A percentile compares a stretch with the other conserved stretches of the same genome.
Evolutionary conservation across 202 grass and related monocot species (phyloP).

Genomic region (Tripidium arundinaceum): DNA sequence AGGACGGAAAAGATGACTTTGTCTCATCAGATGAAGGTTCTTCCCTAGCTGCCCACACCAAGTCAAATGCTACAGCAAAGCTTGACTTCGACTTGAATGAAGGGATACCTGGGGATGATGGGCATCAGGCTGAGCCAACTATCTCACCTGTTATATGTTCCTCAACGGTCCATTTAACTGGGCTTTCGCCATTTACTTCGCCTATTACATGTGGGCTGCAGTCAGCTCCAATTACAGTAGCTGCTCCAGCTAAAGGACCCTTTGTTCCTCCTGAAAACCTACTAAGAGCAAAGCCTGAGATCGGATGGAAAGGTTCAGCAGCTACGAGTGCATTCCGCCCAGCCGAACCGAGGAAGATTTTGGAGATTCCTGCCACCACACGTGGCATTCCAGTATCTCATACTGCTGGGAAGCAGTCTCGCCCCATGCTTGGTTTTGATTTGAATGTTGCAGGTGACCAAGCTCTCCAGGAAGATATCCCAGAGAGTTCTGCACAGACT

Average conservation of each 20-base stretch:
- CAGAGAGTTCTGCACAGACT: constrained; percentile 48
- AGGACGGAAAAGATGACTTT: too few relatives aligned
- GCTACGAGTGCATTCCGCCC: constrained; percentile 70
- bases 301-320: constrained; percentile 69
- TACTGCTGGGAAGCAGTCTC: constrained; percentile 29
- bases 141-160: too few relatives aligned
- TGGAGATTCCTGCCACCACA: constrained; percentile 32
- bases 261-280: constrained; percentile 71
- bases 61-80: too few relatives aligned
- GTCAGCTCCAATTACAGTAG: too few relatives aligned
- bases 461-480: constrained; percentile 43
- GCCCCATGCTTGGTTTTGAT: constrained; percentile 48
- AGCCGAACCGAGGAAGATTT: constrained; percentile 46
- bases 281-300: constrained; percentile 51
- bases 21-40: too few relatives aligned
- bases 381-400: constrained; percentile 22
- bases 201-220: too few relatives aligned
- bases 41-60: too few relatives aligned
- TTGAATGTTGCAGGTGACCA: constrained; percentile 71
- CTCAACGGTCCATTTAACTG: too few relatives aligned
- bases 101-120: too few relatives aligned
- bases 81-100: too few relatives aligned
- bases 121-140: too few relatives aligned
- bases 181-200: too few relatives aligned
- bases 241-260: constrained; percentile 61